Base-by-base conservation (phyloP, 2,329 filamentous ascomycete genomes). In the Neonectria punicea region DNA sequence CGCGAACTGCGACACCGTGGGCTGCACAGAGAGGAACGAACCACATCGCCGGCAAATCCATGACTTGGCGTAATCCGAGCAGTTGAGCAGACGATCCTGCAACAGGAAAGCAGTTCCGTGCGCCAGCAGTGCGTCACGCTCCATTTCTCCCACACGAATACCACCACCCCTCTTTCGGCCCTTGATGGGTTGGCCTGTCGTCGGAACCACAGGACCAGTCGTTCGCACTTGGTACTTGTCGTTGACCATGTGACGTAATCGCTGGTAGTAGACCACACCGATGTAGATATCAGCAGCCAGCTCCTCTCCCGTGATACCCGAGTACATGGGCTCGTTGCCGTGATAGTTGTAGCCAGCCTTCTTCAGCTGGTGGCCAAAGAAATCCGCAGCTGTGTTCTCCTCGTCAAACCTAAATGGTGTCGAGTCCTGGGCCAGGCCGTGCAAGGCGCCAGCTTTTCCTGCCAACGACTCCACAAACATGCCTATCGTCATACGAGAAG, bases 101-200 rank as follows among this genome's bases (percentile, higher is more conserved):
- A 99, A 87, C 65, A 99, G 81, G 84, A 97, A 98, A 4, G 95
- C 94, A 2, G 94, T 96, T 25, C 96, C 96, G 84, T 99, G 96
- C 5, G 96, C 96, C 62, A 99, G 88, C 22, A 99, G 85, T 4
- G 95, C 93, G 80, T 99, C 96, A 71, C 96, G 92, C 83, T 99
- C 96, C 96, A 99, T 99, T 81, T 99, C 96, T 81, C 96, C 96
- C 32, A 99, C 95, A 85, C 96, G 94, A 78, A 99, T 98, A 90
- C 96, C 96, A 83, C 96, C 96, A 77, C 95, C 96, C 81, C 95
- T 93, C 79, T 97, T 96, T 79, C 96, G 87, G 69, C 96, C 96
- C 84, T 98, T 98, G 85, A 99, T 96, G 44, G 96, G 96, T 79
- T 99, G 96, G 34, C 95, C 94, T 0, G 95, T 98, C 16, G 96